Evolutionary conservation across 139 green algal species (phyloP), one percentile per base, ranked within the genome.

Genomic region (Nannochloris sp.): DNA sequence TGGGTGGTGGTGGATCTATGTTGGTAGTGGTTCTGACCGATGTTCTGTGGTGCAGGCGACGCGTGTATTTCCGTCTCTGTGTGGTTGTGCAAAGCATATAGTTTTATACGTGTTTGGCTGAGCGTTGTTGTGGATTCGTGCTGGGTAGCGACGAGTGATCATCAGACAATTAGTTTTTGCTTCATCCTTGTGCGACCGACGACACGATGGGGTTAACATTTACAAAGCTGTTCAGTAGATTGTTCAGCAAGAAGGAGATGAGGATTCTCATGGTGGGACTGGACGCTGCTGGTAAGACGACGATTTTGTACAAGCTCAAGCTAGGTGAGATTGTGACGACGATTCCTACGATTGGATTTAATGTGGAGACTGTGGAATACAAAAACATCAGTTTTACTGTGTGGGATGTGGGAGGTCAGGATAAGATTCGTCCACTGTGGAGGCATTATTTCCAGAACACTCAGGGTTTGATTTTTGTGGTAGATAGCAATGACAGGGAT

Each of bases 361-460:
- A 95, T 70, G 91, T 97, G 29, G 91, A 98, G 78, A 97, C 90
- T 46, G 90, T 96, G 16, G 84, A 94, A 64, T 96, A 95, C 77
- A 94, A 95, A 70, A 96, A 95, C 73, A 86, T 94, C 28, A 80
- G 84, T 56, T 96, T 96, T 76, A 96, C 87, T 6, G 88, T 96
- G 28, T 97, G 90, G 90, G 92, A 98, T 59, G 92, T 97, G 33
- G 91, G 91, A 28, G 91, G 90, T 17, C 91, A 97, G 71, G 91
- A 96, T 74, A 94, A 96, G 82, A 94, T 94, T 71, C 82, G 86
- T 28, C 85, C 82, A 14, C 73, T 93, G 20, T 94, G 82, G 92
- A 84, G 91, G 62, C 93, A 99, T 81, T 98, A 98, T 82, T 98
- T 99, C 85, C 90, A 97, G 80, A 96, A 97, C 78, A 97, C 93